Evolutionary conservation across 1,284 basidiomycete species (phyloP).

Genomic region (Ceratobasidium sp.): DNA sequence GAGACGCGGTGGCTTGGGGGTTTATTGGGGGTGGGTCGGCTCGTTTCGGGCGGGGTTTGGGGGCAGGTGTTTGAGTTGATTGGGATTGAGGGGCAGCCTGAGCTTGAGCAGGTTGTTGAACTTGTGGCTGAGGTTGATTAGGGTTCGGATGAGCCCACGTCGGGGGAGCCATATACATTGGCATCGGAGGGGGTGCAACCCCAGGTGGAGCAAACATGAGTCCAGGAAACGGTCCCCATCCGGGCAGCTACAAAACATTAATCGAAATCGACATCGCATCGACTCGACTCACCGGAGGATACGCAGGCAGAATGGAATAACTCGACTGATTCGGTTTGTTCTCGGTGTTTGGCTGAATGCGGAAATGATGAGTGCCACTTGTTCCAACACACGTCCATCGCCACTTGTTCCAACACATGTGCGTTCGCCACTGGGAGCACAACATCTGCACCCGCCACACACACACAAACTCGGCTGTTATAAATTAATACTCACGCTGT

Average conservation of each 20-base stretch:
- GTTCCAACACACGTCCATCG: background rate
- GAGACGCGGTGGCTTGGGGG: slow-evolving; percentile 13
- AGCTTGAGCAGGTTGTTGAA: background rate
- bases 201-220: slow-evolving; percentile 1
- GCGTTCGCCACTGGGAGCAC: background rate
- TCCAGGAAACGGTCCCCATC: slow-evolving; percentile 33
- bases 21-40: slow-evolving; percentile 17
- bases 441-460: background rate
- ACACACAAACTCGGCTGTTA: background rate
- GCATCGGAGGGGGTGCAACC: background rate
- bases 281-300: slow-evolving; percentile 1
- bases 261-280: background rate
- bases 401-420: slow-evolving; percentile 31
- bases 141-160: background rate
- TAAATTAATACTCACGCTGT: background rate
- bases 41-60: background rate
- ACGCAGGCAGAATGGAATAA: slow-evolving; percentile 29
- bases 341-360: background rate
- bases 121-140: background rate
- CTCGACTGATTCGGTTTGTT: slow-evolving; percentile 1
- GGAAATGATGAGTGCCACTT: background rate
- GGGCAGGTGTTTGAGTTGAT: background rate
- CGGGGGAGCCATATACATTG: slow-evolving; percentile 11
- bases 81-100: background rate
- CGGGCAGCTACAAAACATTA: slow-evolving; percentile 10